Evolutionary conservation across 352 stramenopile genomes (phyloP).

Genomic region (Pythium volutum): DNA sequence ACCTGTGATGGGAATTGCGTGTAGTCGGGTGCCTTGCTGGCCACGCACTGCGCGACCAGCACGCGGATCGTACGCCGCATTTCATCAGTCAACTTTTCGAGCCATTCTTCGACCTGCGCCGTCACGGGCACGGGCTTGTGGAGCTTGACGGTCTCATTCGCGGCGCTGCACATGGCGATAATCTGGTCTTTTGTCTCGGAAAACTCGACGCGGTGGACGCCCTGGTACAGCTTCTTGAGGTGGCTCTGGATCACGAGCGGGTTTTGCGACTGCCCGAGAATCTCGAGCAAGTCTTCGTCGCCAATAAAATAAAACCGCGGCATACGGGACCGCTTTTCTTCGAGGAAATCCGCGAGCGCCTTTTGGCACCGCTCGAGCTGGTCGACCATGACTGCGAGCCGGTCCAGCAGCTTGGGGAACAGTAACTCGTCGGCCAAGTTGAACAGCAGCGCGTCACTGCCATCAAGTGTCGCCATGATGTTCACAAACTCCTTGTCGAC

Average conservation of each 20-base stretch:
- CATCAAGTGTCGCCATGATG: slow-evolving; percentile 89
- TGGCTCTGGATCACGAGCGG: slow-evolving; percentile 93
- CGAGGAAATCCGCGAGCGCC: slow-evolving; percentile 92
- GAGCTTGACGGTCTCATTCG: slow-evolving; percentile 82
- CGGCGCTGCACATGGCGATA: slow-evolving; percentile 82
- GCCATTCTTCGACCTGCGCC: slow-evolving; percentile 92
- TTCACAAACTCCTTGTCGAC: slow-evolving; percentile 94
- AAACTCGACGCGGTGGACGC: slow-evolving; percentile 91
- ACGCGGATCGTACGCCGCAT: slow-evolving; percentile 89
- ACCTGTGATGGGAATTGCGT: slow-evolving; percentile 90
- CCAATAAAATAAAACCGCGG: slow-evolving; percentile 97
- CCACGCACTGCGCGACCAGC: slow-evolving; percentile 75
- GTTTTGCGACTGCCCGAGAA: slow-evolving; percentile 93
- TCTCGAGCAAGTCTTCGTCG: slow-evolving; percentile 95
- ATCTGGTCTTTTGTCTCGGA: slow-evolving; percentile 81
- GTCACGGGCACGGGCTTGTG: slow-evolving; percentile 84
- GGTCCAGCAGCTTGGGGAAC: slow-evolving; percentile 84
- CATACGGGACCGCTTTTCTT: slow-evolving; percentile 91
- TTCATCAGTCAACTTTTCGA: slow-evolving; percentile 88
- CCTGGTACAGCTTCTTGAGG: slow-evolving; percentile 96
- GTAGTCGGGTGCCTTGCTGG: slow-evolving; percentile 78
- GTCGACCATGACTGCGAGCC: slow-evolving; percentile 85
- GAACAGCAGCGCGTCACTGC: slow-evolving; percentile 88
- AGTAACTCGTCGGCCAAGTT: slow-evolving; percentile 90
- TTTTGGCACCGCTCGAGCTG: slow-evolving; percentile 95